Conservation (phyloP, 2,329 filamentous ascomycete species). For the Alternaria sp. region DNA sequence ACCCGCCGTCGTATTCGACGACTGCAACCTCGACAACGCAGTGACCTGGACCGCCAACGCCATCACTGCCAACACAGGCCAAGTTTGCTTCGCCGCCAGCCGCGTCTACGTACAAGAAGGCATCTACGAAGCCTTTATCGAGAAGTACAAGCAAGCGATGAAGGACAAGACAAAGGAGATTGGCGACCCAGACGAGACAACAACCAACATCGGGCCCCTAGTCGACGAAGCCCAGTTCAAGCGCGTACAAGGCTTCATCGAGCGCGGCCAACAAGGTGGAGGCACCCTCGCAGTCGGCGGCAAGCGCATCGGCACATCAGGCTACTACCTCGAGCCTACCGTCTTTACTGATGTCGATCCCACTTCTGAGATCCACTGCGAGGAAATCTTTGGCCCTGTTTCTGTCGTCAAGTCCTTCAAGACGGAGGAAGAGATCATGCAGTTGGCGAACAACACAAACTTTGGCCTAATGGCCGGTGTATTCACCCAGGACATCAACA, state of each 20-base stretch:
- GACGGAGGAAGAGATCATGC: slow-evolving; percentile 49
- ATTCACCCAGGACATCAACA: slow-evolving; percentile 50
- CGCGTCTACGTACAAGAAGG: slow-evolving; percentile 50
- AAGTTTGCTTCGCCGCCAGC: slow-evolving; percentile 48
- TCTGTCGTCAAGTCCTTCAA: slow-evolving; percentile 46
- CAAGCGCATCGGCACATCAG: slow-evolving; percentile 37
- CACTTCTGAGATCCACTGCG: slow-evolving; percentile 43
- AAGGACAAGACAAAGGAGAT: slow-evolving; percentile 38
- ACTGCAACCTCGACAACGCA: slow-evolving; percentile 53
- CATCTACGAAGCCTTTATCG: slow-evolving; percentile 47
- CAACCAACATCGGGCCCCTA: slow-evolving; percentile 44
- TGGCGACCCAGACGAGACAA: slow-evolving; percentile 38
- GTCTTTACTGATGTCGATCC: slow-evolving; percentile 45
- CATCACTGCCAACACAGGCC: slow-evolving; percentile 48
- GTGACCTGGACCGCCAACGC: slow-evolving; percentile 44
- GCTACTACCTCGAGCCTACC: slow-evolving; percentile 45
- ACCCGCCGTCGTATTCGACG: slow-evolving; percentile 54
- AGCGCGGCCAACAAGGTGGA: slow-evolving; percentile 38
- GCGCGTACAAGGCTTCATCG: slow-evolving; percentile 45
- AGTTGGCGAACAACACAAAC: slow-evolving; percentile 48
- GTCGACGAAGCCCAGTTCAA: slow-evolving; percentile 46
- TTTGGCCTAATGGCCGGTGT: slow-evolving; percentile 50
- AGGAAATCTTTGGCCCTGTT: slow-evolving; percentile 51
- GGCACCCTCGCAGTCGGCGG: slow-evolving; percentile 45
- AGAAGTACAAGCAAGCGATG: slow-evolving; percentile 45